Evolutionary conservation across 305 asterid species (phyloP).

Genomic region (Plantago coronopus): DNA sequence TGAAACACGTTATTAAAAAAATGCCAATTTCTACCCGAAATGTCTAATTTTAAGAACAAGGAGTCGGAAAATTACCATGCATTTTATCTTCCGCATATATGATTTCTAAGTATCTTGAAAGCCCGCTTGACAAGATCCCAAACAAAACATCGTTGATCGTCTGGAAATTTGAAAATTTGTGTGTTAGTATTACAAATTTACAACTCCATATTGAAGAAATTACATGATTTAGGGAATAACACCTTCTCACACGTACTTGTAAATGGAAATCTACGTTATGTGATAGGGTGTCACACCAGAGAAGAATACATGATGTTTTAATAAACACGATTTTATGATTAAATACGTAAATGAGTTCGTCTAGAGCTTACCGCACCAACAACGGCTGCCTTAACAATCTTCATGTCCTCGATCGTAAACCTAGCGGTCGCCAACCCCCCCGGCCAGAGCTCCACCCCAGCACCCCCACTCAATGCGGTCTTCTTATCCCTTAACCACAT

Average conservation of each 20-base stretch:
- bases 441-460: slow-evolving; percentile 91
- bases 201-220: no score
- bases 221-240: no score
- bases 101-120: slow-evolving; percentile 60
- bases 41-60: not conserved
- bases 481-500: slow-evolving; percentile 53
- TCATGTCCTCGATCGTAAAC: slow-evolving; percentile 72
- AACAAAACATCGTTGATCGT: slow-evolving; percentile 83
- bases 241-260: no score
- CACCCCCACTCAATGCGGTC: slow-evolving; percentile 71
- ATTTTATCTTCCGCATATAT: slow-evolving; percentile 49
- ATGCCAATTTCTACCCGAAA: not conserved
- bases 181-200: not conserved
- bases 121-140: slow-evolving; percentile 63
- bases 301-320: no score
- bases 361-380: slow-evolving; percentile 39
- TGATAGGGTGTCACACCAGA: no score
- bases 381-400: slow-evolving; percentile 55
- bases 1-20: no score
- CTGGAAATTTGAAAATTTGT: slow-evolving; percentile 32
- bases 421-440: slow-evolving; percentile 70
- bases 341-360: no score
- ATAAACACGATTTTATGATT: no score
- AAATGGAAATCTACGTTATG: no score
- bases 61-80: not conserved